Evolutionary conservation across 1,284 basidiomycete species (phyloP).

Genomic region (Golubevia pallescens): DNA sequence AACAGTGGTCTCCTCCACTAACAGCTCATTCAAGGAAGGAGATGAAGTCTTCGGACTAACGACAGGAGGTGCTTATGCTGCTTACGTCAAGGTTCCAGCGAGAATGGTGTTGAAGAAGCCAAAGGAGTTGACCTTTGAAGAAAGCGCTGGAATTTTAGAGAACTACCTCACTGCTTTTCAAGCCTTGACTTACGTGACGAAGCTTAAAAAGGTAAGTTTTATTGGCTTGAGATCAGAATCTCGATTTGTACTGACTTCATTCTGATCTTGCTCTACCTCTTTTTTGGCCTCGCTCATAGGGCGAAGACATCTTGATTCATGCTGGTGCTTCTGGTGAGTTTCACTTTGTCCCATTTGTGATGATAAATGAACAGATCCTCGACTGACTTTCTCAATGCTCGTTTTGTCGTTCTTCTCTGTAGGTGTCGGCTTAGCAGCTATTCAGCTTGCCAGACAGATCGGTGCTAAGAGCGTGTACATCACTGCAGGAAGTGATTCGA

Average conservation of each 20-base stretch:
- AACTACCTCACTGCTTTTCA: slow-evolving; percentile 58
- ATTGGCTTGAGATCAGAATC: neutral
- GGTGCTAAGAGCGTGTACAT: slow-evolving; percentile 68
- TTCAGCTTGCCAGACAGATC: slow-evolving; percentile 80
- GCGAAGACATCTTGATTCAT: slow-evolving; percentile 83
- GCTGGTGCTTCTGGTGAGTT: slow-evolving; percentile 67
- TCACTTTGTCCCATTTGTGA: neutral
- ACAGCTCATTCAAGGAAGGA: slow-evolving; percentile 21
- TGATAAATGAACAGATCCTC: neutral
- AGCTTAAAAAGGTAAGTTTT: slow-evolving; percentile 68
- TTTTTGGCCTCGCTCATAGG: slow-evolving; percentile 54
- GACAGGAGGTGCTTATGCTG: slow-evolving; percentile 54
- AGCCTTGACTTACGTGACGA: slow-evolving; percentile 32
- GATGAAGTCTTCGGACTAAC: slow-evolving; percentile 59
- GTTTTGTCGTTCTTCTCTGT: slow-evolving; percentile 71
- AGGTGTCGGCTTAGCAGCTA: slow-evolving; percentile 87
- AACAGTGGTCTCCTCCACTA: slow-evolving; percentile 21
- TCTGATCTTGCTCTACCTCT: neutral
- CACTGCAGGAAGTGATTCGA: slow-evolving; percentile 84
- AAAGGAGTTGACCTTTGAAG: slow-evolving; percentile 37
- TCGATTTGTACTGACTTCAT: slow-evolving; percentile 1
- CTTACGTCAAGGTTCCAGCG: slow-evolving; percentile 48
- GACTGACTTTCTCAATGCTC: neutral
- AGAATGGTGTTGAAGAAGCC: slow-evolving; percentile 50
- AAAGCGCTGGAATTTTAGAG: slow-evolving; percentile 56